Conservation (phyloP, 2,329 filamentous ascomycete species). For the Verticillium nubilum region DNA sequence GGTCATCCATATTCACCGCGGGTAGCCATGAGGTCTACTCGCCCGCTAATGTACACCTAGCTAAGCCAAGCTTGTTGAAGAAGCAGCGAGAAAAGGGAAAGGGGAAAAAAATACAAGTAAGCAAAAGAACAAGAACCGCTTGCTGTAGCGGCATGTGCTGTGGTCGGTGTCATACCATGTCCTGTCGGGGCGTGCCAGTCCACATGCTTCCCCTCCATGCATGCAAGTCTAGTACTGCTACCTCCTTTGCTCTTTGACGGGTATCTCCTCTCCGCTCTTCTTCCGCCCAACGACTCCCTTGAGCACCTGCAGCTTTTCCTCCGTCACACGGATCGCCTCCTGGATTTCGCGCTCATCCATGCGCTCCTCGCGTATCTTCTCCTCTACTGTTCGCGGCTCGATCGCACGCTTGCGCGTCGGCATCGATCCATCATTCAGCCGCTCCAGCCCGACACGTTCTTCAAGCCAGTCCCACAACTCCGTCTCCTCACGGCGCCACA, state of each 20-base stretch:
- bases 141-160: background rate
- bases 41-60: background rate
- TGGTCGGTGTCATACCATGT: background rate
- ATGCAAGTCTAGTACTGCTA: background rate
- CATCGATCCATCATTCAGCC: constrained; percentile 34
- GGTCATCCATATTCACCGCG: background rate
- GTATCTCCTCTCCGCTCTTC: background rate
- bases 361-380: constrained; percentile 50
- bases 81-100: background rate
- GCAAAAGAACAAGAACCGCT: background rate
- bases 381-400: constrained; percentile 49
- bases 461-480: constrained; percentile 94
- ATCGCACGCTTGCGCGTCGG: constrained; percentile 38
- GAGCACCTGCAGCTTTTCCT: constrained; percentile 74
- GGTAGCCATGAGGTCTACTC: background rate
- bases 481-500: constrained; percentile 83
- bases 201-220: background rate
- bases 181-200: background rate
- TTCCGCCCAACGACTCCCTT: constrained; percentile 61
- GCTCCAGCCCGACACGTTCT: constrained; percentile 72
- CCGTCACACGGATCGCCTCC: constrained; percentile 78
- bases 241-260: background rate
- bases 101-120: background rate
- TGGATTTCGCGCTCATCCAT: constrained; percentile 71
- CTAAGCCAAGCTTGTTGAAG: background rate